These are phyloP conservation scores for Suillus luteus DNA, from an alignment of 768 basidiomycete genomes.

Conservation along the genomic window DNA sequence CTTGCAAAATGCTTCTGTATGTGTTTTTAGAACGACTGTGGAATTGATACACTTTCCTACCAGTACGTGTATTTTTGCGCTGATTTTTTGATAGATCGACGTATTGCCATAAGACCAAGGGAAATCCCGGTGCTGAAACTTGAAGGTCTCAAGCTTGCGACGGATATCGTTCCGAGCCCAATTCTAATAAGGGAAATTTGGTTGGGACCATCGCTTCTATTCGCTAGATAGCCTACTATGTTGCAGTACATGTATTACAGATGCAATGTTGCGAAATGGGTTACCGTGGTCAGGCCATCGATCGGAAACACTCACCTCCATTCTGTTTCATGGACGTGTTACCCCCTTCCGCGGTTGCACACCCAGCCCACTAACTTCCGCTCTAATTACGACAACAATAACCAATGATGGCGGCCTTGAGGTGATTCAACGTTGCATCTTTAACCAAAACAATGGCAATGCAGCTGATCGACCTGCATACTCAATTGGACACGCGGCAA, in stretches of 20 bases:
- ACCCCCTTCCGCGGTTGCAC: neutral
- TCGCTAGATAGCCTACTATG: neutral
- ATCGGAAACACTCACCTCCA: neutral
- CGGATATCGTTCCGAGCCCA: neutral
- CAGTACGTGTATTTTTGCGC: neutral
- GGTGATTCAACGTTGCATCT: constrained; percentile 12
- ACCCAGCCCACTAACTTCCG: constrained; percentile 28
- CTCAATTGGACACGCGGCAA: constrained; percentile 15
- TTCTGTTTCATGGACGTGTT: neutral
- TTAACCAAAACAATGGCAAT: constrained; percentile 20
- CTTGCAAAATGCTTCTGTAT: neutral
- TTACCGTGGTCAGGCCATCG: neutral
- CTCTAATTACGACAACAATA: constrained; percentile 26
- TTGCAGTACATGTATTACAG: neutral
- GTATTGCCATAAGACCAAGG: neutral
- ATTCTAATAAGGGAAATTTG: neutral
- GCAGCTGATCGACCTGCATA: constrained; percentile 15
- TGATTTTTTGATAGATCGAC: neutral
- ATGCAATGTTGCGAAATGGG: neutral
- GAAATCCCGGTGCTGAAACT: neutral
- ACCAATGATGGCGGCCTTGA: constrained; percentile 13
- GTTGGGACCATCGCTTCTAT: neutral
- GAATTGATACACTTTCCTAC: neutral
- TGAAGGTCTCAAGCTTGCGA: neutral
- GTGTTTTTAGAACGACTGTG: neutral